Percentiles rank a stretch among this genome's conserved stretches.
These are phyloP conservation scores for Fusarium kyushuense DNA, from an alignment of 2,329 filamentous ascomycete species.

Conservation along the genomic window DNA sequence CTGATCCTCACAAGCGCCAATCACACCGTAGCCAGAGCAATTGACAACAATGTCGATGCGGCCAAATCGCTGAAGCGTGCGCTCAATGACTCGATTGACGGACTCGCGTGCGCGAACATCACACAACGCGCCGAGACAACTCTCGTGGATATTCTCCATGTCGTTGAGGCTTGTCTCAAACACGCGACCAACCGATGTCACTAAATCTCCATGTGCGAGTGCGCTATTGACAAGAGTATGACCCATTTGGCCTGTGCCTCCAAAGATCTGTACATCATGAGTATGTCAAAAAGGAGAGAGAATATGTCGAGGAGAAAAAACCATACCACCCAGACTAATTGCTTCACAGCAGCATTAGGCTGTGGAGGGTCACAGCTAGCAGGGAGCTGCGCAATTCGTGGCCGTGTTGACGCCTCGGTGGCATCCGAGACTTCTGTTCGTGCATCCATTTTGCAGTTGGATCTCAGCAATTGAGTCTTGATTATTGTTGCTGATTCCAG, in stretches of 20 bases:
- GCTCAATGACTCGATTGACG: conserved; percentile 77
- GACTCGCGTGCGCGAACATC: conserved; percentile 88
- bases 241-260: conserved; percentile 97
- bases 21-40: conserved; percentile 94
- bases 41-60: conserved; percentile 91
- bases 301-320: neutral
- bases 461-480: neutral
- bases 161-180: conserved; percentile 79
- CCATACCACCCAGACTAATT: conserved; percentile 86
- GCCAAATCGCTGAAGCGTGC: conserved; percentile 79
- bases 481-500: neutral
- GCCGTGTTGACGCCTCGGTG: conserved; percentile 47
- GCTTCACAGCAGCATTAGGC: conserved; percentile 75
- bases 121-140: conserved; percentile 85
- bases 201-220: conserved; percentile 82
- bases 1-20: conserved; percentile 95
- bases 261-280: conserved; percentile 75
- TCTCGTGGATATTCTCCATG: conserved; percentile 78
- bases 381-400: conserved; percentile 70
- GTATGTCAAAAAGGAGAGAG: neutral
- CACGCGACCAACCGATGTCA: conserved; percentile 86
- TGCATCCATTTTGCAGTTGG: conserved; percentile 42
- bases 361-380: conserved; percentile 87
- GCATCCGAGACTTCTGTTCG: conserved; percentile 45
- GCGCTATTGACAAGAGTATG: conserved; percentile 87